These are phyloP conservation scores for Verticillium tricorpus DNA, from an alignment of 2,329 filamentous ascomycete species.

Conservation along the genomic window DNA sequence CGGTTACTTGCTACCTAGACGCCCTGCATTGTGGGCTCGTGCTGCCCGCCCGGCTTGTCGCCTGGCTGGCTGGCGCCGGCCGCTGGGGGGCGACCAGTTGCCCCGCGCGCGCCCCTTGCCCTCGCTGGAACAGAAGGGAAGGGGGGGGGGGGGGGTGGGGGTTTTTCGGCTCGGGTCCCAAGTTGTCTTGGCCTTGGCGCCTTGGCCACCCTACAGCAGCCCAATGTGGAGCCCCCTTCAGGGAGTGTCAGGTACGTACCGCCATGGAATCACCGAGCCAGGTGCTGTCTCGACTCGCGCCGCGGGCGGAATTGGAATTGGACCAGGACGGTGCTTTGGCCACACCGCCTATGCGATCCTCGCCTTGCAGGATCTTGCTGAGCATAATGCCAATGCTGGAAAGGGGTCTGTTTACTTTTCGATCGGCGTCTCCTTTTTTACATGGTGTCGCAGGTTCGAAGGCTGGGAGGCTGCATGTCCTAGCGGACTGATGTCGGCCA, in stretches of 20 bases:
- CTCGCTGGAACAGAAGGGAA: neutral
- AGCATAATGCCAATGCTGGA: neutral
- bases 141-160: neutral
- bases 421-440: neutral
- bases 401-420: neutral
- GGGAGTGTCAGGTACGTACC: neutral
- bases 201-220: neutral
- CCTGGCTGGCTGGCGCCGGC: neutral
- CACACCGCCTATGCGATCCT: neutral
- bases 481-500: too few species aligned
- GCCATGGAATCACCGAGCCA: neutral
- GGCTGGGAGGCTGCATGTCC: too few species aligned
- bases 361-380: neutral
- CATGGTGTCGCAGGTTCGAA: neutral
- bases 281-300: neutral
- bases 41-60: neutral
- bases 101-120: neutral
- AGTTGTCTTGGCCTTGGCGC: neutral
- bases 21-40: neutral
- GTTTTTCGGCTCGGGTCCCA: neutral
- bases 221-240: neutral
- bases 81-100: too few species aligned
- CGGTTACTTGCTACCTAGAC: neutral
- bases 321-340: neutral
- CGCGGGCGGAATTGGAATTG: neutral